Evolutionary conservation across 129 eudicot species (phyloP), one percentile per base, ranked within the genome.

Genomic region (Flaveria sonorensis): DNA sequence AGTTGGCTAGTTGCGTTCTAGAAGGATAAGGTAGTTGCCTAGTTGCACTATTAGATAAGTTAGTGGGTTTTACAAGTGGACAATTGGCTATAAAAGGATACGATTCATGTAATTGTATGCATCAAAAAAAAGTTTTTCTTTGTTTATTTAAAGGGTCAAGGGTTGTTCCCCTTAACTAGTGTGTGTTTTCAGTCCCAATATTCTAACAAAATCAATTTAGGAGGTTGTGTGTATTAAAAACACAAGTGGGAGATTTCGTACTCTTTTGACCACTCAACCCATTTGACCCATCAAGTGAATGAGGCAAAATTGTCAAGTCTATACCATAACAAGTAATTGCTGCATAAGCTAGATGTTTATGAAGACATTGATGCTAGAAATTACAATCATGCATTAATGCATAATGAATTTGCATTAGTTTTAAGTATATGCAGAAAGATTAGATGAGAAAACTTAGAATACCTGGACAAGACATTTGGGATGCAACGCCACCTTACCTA

Each of bases 401-500:
- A 48, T 48, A 48, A 14, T 7, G 16, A 48, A 48, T 48, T 12
- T 12, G 53, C 53, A 55, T n/a, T 55, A 51, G 57, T 51, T 51
- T 5, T 30, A 28, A 23, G 18, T 11, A 26, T 50, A 14, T n/a
- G 16, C 13, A 8, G 21, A 6, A 68, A 46, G 16, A 18, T 36
- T 50, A 52, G 9, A 52, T 67, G 62, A 32, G 20, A 42, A 46
- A 32, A 19, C 28, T 48, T 57, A 6, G 46, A 73, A 66, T 81
- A 95, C 99, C 99, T 95, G 96, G 61, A 89, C 94, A 82, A 91
- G 86, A 81, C 79, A 77, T 68, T 81, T 86, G 77, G 97, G 94
- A 86, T 92, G 99, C 89, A 95, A 83, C 67, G 97, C 97, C 75
- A 95, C 82, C 76, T 89, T 85, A 53, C 82, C 76, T 66, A 75